phyloP scores from a whole-genome alignment of 306 rosid species.

The Dalbergia cochinchinensis region DNA sequence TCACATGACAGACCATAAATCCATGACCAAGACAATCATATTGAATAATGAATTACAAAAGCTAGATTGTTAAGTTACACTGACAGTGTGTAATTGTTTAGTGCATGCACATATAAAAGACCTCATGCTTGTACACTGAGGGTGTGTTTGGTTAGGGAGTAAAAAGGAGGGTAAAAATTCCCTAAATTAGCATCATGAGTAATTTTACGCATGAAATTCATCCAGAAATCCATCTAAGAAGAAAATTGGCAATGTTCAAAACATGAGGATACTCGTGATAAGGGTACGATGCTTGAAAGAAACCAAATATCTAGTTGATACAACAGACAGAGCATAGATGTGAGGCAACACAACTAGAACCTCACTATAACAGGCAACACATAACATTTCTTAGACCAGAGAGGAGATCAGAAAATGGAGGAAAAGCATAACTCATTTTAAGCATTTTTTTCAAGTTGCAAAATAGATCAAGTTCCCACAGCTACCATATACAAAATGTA shows the following conservation, averaged over 20 bases:
- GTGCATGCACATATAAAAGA: not conserved
- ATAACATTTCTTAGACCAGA: not conserved
- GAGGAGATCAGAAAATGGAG: not conserved
- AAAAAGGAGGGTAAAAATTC: too few relatives aligned
- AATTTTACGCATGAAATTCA: too few relatives aligned
- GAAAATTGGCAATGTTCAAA: not conserved
- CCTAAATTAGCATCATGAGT: too few relatives aligned
- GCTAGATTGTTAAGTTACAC: not conserved
- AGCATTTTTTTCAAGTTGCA: not conserved
- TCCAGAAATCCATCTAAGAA: too few relatives aligned
- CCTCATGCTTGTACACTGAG: not conserved
- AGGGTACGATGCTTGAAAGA: not conserved
- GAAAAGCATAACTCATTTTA: too few relatives aligned
- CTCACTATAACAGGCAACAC: slow-evolving; percentile 1
- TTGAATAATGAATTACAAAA: not conserved
- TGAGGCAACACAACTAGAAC: slow-evolving; percentile 25
- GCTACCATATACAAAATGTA: not conserved
- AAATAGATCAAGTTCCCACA: not conserved
- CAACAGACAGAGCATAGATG: not conserved
- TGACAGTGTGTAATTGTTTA: not conserved
- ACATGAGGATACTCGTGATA: not conserved
- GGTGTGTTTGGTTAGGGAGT: too few relatives aligned
- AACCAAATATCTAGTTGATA: not conserved
- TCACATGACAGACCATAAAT: not conserved
- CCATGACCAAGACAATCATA: not conserved